A percentile compares a stretch with the other conserved stretches of the same genome.
These are phyloP conservation scores for Eucalyptus dawsonii DNA, from an alignment of 345 rosid species.

Conservation along the genomic window DNA sequence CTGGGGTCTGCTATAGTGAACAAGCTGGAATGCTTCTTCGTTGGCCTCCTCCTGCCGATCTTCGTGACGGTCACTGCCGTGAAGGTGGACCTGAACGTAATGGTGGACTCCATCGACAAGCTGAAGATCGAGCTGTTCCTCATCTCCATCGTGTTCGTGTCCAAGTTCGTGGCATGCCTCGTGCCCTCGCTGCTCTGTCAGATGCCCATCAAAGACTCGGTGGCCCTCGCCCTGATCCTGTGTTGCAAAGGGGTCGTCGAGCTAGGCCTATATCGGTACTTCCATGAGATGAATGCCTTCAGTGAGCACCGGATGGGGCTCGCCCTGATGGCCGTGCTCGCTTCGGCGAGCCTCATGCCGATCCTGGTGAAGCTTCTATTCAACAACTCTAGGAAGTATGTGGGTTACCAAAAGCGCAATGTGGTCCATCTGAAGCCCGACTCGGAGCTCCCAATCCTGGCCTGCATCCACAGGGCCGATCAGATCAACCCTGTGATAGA, in stretches of 20 bases:
- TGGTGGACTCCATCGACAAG: background rate
- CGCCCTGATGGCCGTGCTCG: background rate
- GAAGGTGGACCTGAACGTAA: background rate
- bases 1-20: slow-evolving; percentile 21
- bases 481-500: slow-evolving; percentile 17
- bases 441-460: slow-evolving; percentile 27
- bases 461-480: slow-evolving; percentile 40
- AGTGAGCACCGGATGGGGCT: background rate
- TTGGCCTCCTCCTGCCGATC: slow-evolving; percentile 10
- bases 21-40: slow-evolving; percentile 15
- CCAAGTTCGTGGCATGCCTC: background rate
- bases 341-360: slow-evolving; percentile 16
- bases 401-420: slow-evolving; percentile 34
- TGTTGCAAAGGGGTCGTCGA: background rate
- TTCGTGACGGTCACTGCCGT: slow-evolving; percentile 5
- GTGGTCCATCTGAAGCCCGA: slow-evolving; percentile 3
- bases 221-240: background rate
- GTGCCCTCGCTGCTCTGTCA: background rate
- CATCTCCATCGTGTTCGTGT: background rate
- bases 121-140: background rate
- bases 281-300: background rate
- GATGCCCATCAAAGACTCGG: background rate
- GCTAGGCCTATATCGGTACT: background rate
- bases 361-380: slow-evolving; percentile 23
- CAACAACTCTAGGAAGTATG: slow-evolving; percentile 40